Evolutionary conservation across 345 rosid species (phyloP).

Genomic region (Geranium rotundifolium): DNA sequence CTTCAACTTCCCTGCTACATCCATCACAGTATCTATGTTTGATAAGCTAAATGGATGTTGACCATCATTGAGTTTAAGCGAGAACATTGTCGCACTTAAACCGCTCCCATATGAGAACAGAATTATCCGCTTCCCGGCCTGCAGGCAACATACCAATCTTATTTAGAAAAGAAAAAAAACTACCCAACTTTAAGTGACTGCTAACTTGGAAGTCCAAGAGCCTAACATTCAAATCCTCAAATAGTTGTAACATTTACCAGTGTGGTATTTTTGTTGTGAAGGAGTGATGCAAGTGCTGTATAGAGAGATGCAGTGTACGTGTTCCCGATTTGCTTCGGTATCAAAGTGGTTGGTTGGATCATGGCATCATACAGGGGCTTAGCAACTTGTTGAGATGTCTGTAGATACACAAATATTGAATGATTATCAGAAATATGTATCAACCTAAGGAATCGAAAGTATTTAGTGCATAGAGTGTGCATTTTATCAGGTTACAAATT

Average conservation of each 20-base stretch:
- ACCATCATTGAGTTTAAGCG: conserved; percentile 52
- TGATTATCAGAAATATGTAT: not conserved
- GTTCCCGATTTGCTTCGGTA: conserved; percentile 99
- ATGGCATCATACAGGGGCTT: conserved; percentile 78
- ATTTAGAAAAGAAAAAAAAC: not conserved
- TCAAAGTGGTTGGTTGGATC: conserved; percentile 79
- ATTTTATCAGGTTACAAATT: not conserved
- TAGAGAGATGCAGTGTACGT: conserved; percentile 98
- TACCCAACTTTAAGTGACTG: not conserved
- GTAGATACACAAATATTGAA: conserved; percentile 9
- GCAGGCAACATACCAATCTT: conserved; percentile 10
- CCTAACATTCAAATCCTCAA: not conserved
- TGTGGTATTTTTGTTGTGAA: conserved; percentile 60
- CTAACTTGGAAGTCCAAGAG: not conserved
- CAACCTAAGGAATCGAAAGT: not conserved
- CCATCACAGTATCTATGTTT: conserved; percentile 66
- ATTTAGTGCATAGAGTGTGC: not conserved
- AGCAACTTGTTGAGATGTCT: conserved; percentile 86
- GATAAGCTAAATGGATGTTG: conserved; percentile 68
- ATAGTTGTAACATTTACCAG: conserved; percentile 42
- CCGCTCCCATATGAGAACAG: conserved; percentile 99
- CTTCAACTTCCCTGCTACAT: conserved; percentile 59
- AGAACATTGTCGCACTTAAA: conserved; percentile 84
- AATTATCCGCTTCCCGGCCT: conserved; percentile 72
- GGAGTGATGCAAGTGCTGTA: conserved; percentile 87